Evolutionary conservation across 106 monocot species (phyloP), one percentile per base, ranked within the genome.

Genomic region (Dioscorea zingiberensis): DNA sequence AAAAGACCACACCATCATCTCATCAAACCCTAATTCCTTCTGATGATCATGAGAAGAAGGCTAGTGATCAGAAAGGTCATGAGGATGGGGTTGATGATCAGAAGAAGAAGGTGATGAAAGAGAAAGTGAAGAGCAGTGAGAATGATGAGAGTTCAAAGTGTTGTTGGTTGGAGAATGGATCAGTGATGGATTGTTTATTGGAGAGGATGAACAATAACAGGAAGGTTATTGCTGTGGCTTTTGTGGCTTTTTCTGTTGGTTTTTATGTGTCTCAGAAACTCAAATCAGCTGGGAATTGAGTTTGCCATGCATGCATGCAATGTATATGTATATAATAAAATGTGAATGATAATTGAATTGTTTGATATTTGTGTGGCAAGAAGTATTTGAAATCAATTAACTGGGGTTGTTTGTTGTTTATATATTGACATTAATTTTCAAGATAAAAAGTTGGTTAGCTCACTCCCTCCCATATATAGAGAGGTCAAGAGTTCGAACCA

Each of bases 251-350:
- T 46, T 63, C 75, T 12, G 49, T 78, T 22, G 83, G 74, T 25
- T 83, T 74, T 29, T 83, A 46, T 64, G 53, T 78, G 30, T 78
- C 77, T 13, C 57, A 54, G 16, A 83, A 74, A 54, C 30, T 73
- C 38, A 38, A 38, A 10, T 2, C 38, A 38, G 38, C 38, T 8
- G 38, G 38, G 38, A 38, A 38, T 8, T 38, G 38, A 38, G 38
- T 38, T 38, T 6, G 38, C 10, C 10, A 38, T 38, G 38, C 10
- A 38, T 38, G 6, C 38, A 38, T 38, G 38, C 38, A 38, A 38
- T 38, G 38, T 10, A 38, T 38, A 10, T 38, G 38, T 38, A 38
- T 38, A 10, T 6, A 38, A 30, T 30, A 6, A 38, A 38, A 38
- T 38, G 30, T 30, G 7, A 30, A 38, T 38, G n/a, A n/a, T 38